Evolutionary conservation across 495 filamentous ascomycete genomes (phyloP).

Genomic region (Tirmania nivea): DNA sequence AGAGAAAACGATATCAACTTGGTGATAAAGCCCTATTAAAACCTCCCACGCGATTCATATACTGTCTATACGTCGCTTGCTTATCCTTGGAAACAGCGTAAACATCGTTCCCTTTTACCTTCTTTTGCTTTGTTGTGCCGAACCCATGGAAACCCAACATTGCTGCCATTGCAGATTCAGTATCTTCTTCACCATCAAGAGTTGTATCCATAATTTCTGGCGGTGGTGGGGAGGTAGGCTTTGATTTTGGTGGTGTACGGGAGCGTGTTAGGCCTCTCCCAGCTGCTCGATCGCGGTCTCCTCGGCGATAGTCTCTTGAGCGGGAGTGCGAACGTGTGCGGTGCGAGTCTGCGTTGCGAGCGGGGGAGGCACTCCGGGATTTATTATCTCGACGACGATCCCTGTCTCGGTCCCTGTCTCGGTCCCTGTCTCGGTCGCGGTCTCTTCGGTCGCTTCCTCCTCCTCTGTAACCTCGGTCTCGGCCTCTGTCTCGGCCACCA

Average conservation of each 20-base stretch:
- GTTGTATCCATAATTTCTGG: conserved; percentile 20
- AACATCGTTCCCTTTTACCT: conserved; percentile 73
- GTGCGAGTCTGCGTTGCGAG: conserved; percentile 11
- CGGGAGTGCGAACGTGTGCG: conserved; percentile 1
- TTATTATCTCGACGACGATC: conserved; percentile 8
- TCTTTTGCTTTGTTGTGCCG: conserved; percentile 70
- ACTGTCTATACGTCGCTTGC: conserved; percentile 88
- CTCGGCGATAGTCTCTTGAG: conserved; percentile 5
- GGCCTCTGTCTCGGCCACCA: not conserved
- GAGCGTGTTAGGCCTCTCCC: conserved; percentile 7
- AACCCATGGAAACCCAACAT: conserved; percentile 81
- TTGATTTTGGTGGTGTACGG: not conserved
- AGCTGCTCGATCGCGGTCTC: not conserved
- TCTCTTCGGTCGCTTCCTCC: conserved; percentile 15
- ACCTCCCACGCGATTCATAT: conserved; percentile 94
- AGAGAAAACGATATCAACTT: conserved; percentile 4
- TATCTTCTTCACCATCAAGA: conserved; percentile 35
- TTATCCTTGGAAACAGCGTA: conserved; percentile 79
- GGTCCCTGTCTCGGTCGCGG: conserved; percentile 22
- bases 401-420: conserved; percentile 14
- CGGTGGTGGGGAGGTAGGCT: conserved; percentile 5
- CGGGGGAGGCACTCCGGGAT: conserved; percentile 3
- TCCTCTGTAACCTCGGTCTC: conserved; percentile 1
- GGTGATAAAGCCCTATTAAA: conserved; percentile 69
- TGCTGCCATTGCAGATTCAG: conserved; percentile 49